Percentiles rank a stretch among this genome's conserved stretches.
These are phyloP conservation scores for Mychonastes homosphaera DNA, from an alignment of 139 green algal species.

Conservation along the genomic window DNA sequence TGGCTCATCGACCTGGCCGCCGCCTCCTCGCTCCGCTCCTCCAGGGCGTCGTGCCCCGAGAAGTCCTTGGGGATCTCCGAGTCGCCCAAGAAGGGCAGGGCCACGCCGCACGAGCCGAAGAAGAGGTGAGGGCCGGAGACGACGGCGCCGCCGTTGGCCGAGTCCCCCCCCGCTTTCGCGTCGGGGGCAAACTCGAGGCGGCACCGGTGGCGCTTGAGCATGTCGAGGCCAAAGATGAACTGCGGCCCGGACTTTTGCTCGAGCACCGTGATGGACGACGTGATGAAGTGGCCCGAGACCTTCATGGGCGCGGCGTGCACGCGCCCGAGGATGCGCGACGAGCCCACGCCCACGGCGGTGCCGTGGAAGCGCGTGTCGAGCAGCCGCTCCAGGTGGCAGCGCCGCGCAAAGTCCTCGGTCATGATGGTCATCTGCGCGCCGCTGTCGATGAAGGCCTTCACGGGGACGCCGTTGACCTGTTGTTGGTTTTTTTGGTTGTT, in stretches of 20 bases:
- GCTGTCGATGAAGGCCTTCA: conserved; percentile 75
- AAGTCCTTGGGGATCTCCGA: conserved; percentile 38
- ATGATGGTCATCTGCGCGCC: conserved; percentile 74
- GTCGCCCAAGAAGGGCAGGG: conserved; percentile 71
- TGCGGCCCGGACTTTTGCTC: conserved; percentile 69
- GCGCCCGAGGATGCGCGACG: conserved; percentile 73
- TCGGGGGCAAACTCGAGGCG: conserved; percentile 14
- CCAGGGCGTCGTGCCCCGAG: conserved; percentile 11
- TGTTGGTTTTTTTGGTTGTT: too few relatives aligned
- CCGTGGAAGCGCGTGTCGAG: conserved; percentile 83
- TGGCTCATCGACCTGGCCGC: conserved; percentile 5
- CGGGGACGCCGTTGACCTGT: conserved; percentile 53
- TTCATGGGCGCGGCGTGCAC: conserved; percentile 75
- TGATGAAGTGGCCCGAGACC: conserved; percentile 54
- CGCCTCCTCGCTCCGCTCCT: conserved; percentile 25
- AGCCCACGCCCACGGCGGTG: conserved; percentile 80
- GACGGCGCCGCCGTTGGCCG: too few relatives aligned
- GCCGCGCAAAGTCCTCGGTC: conserved; percentile 45
- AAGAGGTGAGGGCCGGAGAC: conserved; percentile 35
- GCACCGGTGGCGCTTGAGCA: conserved; percentile 73
- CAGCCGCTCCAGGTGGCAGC: conserved; percentile 68
- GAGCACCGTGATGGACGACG: conserved; percentile 80
- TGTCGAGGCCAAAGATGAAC: conserved; percentile 97
- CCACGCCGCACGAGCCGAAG: conserved; percentile 46
- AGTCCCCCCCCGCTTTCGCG: not conserved